Evolutionary conservation across 192 early-diverging fungal species (phyloP).

Genomic region (Gamsiella multidivaricata): DNA sequence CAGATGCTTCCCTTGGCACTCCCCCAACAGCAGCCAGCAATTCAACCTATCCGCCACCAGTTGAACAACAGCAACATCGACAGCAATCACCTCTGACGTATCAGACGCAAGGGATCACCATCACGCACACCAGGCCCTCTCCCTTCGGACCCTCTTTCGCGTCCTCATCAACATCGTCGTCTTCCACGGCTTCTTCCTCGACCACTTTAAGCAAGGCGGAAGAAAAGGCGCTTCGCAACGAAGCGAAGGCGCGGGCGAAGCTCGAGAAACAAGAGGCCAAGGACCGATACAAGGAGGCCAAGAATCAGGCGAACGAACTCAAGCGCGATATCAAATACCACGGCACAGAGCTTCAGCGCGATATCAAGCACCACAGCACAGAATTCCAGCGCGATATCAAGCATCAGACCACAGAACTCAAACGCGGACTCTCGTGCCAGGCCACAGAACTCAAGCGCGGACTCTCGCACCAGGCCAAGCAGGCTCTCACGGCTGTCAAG

Average conservation of each 20-base stretch:
- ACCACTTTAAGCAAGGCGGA: too few relatives aligned
- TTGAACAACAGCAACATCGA: not conserved
- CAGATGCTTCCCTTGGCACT: not conserved
- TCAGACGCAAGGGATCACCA: too few relatives aligned
- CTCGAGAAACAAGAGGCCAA: not conserved
- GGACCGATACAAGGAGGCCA: not conserved
- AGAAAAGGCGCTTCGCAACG: too few relatives aligned
- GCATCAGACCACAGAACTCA: too few relatives aligned
- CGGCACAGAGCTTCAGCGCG: too few relatives aligned
- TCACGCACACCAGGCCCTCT: not conserved
- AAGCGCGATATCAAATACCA: conserved; percentile 5
- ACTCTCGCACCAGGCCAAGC: conserved; percentile 8
- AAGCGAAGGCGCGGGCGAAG: not conserved
- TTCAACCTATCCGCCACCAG: not conserved
- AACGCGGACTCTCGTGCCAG: too few relatives aligned
- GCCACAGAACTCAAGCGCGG: conserved; percentile 12
- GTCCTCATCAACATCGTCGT: not conserved
- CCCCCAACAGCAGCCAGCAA: not conserved
- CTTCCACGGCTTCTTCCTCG: not conserved
- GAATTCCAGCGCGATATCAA: too few relatives aligned
- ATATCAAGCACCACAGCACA: too few relatives aligned
- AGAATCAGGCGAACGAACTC: conserved; percentile 1
- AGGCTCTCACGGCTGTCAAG: conserved; percentile 1
- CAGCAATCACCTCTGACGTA: not conserved
- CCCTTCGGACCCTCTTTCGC: conserved; percentile 5